phyloP scores from a whole-genome alignment of 805 yeast species.

The Yarrowia osloensis region DNA sequence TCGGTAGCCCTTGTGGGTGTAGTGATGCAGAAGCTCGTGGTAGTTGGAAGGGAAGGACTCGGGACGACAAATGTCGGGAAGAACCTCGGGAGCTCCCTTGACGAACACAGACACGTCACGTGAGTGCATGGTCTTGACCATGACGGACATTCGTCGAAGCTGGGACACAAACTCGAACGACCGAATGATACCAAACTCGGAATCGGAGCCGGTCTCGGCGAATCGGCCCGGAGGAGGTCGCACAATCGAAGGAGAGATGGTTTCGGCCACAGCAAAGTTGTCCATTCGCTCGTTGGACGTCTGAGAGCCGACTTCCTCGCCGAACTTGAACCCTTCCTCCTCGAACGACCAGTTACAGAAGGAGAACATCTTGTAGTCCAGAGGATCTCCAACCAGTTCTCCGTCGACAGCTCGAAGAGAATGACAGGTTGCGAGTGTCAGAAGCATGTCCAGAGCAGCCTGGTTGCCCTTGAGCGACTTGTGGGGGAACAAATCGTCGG shows the following conservation, averaged over 20 bases:
- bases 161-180: conserved; percentile 82
- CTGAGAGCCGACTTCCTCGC: conserved; percentile 31
- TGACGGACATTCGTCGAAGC: conserved; percentile 86
- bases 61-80: conserved; percentile 72
- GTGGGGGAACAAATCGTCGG: conserved; percentile 27
- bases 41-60: conserved; percentile 73
- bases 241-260: conserved; percentile 26
- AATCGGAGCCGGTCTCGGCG: neutral
- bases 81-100: conserved; percentile 97
- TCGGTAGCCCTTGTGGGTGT: conserved; percentile 92
- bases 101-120: conserved; percentile 58
- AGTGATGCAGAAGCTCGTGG: conserved; percentile 70
- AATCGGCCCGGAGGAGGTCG: conserved; percentile 21
- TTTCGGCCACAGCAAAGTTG: conserved; percentile 18
- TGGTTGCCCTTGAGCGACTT: conserved; percentile 32
- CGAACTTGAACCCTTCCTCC: conserved; percentile 53
- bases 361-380: conserved; percentile 90
- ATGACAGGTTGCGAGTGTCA: conserved; percentile 78
- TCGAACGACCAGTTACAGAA: conserved; percentile 76
- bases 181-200: conserved; percentile 48
- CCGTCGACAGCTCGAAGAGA: conserved; percentile 77
- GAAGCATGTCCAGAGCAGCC: conserved; percentile 42
- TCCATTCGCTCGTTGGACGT: conserved; percentile 25
- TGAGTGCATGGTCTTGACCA: conserved; percentile 48
- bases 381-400: conserved; percentile 88